phyloP scores from a whole-genome alignment of 164 flowering plant genomes.

The Magnolia changhungtana region DNA sequence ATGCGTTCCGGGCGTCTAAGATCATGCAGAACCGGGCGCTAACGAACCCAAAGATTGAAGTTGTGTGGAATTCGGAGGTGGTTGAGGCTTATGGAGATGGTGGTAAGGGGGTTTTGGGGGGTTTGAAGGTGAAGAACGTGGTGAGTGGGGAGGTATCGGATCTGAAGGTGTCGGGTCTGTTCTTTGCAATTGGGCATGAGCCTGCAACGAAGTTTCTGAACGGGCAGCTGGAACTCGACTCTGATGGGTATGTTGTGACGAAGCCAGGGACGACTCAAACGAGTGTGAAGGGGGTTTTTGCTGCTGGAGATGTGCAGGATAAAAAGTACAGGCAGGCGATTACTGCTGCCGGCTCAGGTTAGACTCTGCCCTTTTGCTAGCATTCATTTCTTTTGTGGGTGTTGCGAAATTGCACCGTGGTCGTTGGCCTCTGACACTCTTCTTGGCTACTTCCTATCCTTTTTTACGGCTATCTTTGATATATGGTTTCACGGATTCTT shows the following conservation, averaged over 20 bases:
- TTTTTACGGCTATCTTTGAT: no score
- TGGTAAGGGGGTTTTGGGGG: conserved; percentile 43
- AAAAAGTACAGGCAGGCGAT: conserved; percentile 96
- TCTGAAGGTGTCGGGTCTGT: conserved; percentile 75
- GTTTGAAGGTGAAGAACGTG: conserved; percentile 74
- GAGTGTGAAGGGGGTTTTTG: conserved; percentile 84
- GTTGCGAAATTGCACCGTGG: background rate
- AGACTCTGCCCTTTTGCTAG: background rate
- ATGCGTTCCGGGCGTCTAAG: conserved; percentile 79
- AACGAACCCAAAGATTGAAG: conserved; percentile 78
- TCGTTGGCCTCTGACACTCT: no score
- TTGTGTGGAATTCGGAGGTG: conserved; percentile 77
- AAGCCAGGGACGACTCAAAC: conserved; percentile 81
- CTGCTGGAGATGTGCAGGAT: conserved; percentile 99
- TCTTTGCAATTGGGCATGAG: conserved; percentile 97
- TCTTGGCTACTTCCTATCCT: no score
- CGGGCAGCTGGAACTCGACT: conserved; percentile 75
- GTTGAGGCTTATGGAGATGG: conserved; percentile 69
- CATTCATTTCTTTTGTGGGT: background rate
- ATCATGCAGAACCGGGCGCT: conserved; percentile 83
- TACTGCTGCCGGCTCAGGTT: conserved; percentile 96
- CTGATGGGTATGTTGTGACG: conserved; percentile 78
- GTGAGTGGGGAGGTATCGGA: conserved; percentile 62
- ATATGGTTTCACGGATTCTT: no score
- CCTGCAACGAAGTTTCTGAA: conserved; percentile 93